phyloP scores from a whole-genome alignment of 2,329 filamentous ascomycete genomes.

The Alternaria angustiovoidea region DNA sequence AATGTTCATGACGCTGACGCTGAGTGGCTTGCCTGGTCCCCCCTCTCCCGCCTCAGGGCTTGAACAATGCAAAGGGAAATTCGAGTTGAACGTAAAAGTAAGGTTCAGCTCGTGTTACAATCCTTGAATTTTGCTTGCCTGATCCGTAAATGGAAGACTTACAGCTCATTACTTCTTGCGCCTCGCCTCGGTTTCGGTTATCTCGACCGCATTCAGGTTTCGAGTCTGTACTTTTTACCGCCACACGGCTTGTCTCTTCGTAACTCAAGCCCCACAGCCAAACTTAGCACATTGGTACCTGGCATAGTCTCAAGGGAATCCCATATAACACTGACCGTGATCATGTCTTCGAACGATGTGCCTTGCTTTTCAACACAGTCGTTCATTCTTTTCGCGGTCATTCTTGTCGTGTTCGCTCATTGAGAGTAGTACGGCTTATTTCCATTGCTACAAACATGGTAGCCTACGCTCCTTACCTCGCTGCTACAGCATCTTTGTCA shows the following conservation, averaged over 20 bases:
- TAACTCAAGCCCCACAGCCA: slow-evolving; percentile 8
- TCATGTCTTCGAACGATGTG: not conserved
- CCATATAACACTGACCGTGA: slow-evolving; percentile 18
- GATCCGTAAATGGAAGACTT: not conserved
- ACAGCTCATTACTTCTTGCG: not conserved
- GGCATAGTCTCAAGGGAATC: slow-evolving; percentile 7
- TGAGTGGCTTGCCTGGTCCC: not conserved
- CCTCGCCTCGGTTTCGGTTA: slow-evolving; percentile 1
- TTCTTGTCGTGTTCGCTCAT: slow-evolving; percentile 9
- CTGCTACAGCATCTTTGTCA: slow-evolving; percentile 32
- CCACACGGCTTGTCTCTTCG: slow-evolving; percentile 8
- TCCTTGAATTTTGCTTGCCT: not conserved
- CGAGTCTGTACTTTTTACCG: slow-evolving; percentile 3
- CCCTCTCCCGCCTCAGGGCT: not conserved
- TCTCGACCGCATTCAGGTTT: slow-evolving; percentile 6
- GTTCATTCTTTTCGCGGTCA: slow-evolving; percentile 20
- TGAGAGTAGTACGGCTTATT: slow-evolving; percentile 6
- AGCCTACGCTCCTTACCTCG: slow-evolving; percentile 38
- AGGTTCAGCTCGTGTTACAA: not conserved
- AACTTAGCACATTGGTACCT: slow-evolving; percentile 14
- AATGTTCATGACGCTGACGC: not conserved
- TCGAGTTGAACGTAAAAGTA: not conserved
- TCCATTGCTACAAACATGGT: slow-evolving; percentile 32
- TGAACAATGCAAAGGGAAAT: not conserved
- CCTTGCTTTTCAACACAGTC: slow-evolving; percentile 13